phyloP scores from a whole-genome alignment of 306 rosid genomes.

The Alnus rubra region DNA sequence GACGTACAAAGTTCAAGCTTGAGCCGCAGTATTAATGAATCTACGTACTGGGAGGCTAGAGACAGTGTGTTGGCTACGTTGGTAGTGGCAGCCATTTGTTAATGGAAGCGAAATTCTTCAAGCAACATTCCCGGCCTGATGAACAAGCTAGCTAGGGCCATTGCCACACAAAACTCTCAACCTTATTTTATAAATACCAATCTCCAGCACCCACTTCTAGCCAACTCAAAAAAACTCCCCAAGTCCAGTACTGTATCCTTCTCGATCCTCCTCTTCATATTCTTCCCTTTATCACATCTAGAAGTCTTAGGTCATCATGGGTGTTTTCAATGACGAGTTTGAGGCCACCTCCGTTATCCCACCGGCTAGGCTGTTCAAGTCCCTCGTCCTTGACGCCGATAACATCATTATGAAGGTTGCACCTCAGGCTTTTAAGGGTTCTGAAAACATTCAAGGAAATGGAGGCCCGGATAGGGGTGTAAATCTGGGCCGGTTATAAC shows the following conservation, averaged over 20 bases:
- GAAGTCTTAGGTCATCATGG: conserved; percentile 32
- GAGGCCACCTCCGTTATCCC: conserved; percentile 42
- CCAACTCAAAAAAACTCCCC: not conserved
- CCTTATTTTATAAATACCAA: not conserved
- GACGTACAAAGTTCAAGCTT: too few species aligned
- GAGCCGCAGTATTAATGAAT: too few species aligned
- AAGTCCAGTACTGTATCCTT: not conserved
- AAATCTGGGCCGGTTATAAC: too few species aligned
- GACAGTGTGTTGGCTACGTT: too few species aligned
- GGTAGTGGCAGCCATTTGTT: too few species aligned
- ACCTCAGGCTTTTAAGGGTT: conserved; percentile 29
- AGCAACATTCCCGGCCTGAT: too few species aligned
- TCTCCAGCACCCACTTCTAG: not conserved
- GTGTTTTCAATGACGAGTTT: conserved; percentile 35
- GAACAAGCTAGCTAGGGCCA: too few species aligned
- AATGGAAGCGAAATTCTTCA: too few species aligned
- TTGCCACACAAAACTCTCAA: not conserved
- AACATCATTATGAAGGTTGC: conserved; percentile 45
- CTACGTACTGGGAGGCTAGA: too few species aligned
- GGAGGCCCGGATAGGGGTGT: too few species aligned
- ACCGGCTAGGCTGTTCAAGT: conserved; percentile 49
- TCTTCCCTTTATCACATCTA: not conserved
- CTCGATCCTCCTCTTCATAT: not conserved
- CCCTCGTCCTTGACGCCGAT: conserved; percentile 35
- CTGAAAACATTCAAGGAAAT: conserved; percentile 44